A percentile compares a stretch with the other conserved stretches of the same genome.
Evolutionary conservation across 345 rosid genomes (phyloP).

Genomic region (Orychophragmus violaceus): DNA sequence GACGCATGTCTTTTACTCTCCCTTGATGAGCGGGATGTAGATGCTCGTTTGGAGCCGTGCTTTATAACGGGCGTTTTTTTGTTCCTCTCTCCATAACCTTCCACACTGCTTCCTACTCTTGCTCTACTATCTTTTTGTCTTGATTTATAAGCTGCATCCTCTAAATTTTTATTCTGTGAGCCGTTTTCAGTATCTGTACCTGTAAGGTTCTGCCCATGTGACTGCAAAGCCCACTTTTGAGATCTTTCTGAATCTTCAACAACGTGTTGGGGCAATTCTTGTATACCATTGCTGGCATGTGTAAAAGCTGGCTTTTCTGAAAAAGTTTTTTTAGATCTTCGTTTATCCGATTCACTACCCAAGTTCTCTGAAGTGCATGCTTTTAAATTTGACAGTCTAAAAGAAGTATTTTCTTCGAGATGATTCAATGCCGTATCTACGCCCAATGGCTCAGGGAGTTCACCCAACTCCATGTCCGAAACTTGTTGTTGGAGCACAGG

Average conservation of each 20-base stretch:
- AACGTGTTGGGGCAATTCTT: conserved; percentile 45
- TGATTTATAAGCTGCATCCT: conserved; percentile 45
- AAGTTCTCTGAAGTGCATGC: conserved; percentile 49
- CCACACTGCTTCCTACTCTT: conserved; percentile 44
- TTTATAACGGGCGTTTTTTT: conserved; percentile 38
- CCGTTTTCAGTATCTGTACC: conserved; percentile 40
- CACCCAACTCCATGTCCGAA: conserved; percentile 91
- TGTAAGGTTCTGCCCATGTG: conserved; percentile 44
- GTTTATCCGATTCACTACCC: conserved; percentile 45
- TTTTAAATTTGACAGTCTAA: conserved; percentile 50
- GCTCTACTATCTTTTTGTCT: conserved; percentile 43
- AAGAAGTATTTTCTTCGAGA: conserved; percentile 55
- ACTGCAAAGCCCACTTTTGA: conserved; percentile 36
- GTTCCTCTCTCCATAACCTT: conserved; percentile 64
- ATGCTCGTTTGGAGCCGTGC: conserved; percentile 52
- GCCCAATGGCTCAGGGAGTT: conserved; percentile 70
- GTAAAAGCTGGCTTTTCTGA: conserved; percentile 48
- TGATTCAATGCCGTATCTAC: conserved; percentile 48
- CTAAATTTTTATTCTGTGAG: conserved; percentile 36
- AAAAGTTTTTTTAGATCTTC: conserved; percentile 55
- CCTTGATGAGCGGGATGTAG: conserved; percentile 36
- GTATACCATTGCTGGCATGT: conserved; percentile 35
- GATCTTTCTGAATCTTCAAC: conserved; percentile 47
- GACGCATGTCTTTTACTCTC: conserved; percentile 48
- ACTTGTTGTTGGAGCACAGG: conserved; percentile 60